Evolutionary conservation across 163 green algal species (phyloP).

Genomic region (Scenedesmus sp.): DNA sequence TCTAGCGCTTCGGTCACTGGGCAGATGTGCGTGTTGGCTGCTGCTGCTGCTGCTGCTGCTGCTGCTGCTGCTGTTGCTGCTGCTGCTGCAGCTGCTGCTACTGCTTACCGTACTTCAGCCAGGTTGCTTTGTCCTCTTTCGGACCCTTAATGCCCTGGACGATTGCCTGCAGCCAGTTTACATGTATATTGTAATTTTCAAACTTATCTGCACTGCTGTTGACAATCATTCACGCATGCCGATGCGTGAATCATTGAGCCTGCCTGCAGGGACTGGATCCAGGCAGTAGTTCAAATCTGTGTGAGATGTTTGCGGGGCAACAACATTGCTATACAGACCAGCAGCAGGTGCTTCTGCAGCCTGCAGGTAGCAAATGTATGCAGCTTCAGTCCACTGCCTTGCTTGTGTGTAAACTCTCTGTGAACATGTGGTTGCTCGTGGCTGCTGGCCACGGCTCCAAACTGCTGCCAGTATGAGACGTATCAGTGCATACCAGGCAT

Average conservation of each 20-base stretch:
- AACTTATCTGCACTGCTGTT: neutral
- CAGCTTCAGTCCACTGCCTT: too few species aligned
- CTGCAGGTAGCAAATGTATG: too few species aligned
- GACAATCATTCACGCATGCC: neutral
- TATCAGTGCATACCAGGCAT: too few species aligned
- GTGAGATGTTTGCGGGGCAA: too few species aligned
- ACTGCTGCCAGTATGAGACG: too few species aligned
- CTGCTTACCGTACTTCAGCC: neutral
- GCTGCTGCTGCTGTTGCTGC: neutral
- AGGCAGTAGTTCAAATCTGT: too few species aligned
- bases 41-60: conserved; percentile 15
- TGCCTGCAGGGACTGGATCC: neutral
- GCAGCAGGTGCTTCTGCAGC: too few species aligned
- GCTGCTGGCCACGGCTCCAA: too few species aligned
- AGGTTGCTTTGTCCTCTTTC: neutral
- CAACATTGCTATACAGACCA: too few species aligned
- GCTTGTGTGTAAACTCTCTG: too few species aligned
- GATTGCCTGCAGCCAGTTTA: neutral
- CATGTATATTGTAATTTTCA: neutral
- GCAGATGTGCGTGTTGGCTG: neutral
- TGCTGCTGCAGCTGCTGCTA: neutral
- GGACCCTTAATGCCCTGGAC: neutral
- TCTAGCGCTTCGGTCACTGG: too few species aligned
- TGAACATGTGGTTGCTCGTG: too few species aligned
- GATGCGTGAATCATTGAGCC: neutral